These are phyloP conservation scores for Thyridium curvatum DNA, from an alignment of 2,329 filamentous ascomycete genomes.

Conservation along the genomic window DNA sequence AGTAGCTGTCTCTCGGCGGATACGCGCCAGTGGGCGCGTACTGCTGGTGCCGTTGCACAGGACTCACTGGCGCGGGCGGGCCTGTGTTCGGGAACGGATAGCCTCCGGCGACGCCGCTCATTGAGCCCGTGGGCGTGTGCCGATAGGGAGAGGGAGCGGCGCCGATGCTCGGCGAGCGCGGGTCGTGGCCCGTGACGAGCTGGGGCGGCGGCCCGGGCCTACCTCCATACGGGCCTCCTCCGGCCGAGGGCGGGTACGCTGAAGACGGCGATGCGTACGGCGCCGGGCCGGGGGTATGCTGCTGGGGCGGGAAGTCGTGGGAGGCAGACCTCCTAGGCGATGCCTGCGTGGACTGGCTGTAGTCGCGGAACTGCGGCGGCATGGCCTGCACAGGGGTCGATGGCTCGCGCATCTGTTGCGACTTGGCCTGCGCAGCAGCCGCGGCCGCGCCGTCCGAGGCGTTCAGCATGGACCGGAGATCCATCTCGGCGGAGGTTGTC, in stretches of 20 bases:
- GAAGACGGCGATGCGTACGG: conserved; percentile 29
- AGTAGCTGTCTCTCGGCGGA: conserved; percentile 39
- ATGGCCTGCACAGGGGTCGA: conserved; percentile 33
- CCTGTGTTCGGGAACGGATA: conserved; percentile 44
- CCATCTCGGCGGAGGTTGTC: conserved; percentile 32
- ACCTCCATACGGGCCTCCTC: conserved; percentile 31
- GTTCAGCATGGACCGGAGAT: conserved; percentile 50
- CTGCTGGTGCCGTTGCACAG: conserved; percentile 41
- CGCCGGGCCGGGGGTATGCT: conserved; percentile 20
- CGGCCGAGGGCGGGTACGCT: conserved; percentile 25
- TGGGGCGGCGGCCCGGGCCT: conserved; percentile 39
- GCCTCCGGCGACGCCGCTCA: conserved; percentile 31
- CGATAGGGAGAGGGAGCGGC: conserved; percentile 43
- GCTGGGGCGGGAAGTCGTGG: conserved; percentile 36
- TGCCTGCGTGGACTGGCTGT: conserved; percentile 36
- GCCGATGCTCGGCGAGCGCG: conserved; percentile 41
- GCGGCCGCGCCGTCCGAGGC: conserved; percentile 38
- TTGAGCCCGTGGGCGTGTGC: conserved; percentile 39
- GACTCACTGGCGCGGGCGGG: conserved; percentile 38
- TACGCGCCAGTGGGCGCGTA: conserved; percentile 39
- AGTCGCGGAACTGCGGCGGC: conserved; percentile 45
- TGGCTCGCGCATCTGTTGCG: conserved; percentile 17
- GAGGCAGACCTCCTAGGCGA: conserved; percentile 40
- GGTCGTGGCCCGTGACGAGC: conserved; percentile 34
- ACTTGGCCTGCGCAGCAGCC: conserved; percentile 23